Conservation (phyloP, 371 early-diverging fungal genomes). For the Capniomyces stellatus region DNA sequence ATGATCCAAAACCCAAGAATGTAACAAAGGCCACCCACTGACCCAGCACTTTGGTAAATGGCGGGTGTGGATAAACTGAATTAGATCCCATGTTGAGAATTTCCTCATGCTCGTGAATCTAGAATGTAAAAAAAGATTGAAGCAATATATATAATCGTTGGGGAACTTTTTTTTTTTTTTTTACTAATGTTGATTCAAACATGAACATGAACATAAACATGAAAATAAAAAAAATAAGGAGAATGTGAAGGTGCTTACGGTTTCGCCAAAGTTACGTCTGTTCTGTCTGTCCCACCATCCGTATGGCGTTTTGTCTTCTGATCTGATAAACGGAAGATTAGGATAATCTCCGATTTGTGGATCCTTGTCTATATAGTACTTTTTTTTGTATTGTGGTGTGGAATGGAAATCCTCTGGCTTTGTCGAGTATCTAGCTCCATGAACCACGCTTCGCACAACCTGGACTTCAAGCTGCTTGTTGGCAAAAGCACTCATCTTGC, state of each 20-base stretch:
- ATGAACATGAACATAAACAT: background rate
- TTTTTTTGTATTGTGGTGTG: slow-evolving; percentile 12
- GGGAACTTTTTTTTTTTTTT: background rate
- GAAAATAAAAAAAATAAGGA: too few species aligned
- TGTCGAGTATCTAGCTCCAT: too few species aligned
- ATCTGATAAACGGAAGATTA: slow-evolving; percentile 17
- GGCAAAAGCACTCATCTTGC: too few species aligned
- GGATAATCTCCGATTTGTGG: slow-evolving; percentile 27
- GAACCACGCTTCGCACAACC: too few species aligned
- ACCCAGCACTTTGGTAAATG: slow-evolving; percentile 14
- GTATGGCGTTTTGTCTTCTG: slow-evolving; percentile 18
- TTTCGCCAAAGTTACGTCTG: slow-evolving; percentile 25
- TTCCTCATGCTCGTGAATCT: slow-evolving; percentile 22
- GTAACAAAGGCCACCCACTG: slow-evolving; percentile 19
- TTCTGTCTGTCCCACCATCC: slow-evolving; percentile 28
- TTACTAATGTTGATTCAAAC: background rate
- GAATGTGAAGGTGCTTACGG: slow-evolving; percentile 2
- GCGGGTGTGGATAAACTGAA: slow-evolving; percentile 17
- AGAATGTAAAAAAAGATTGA: background rate
- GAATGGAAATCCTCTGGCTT: too few species aligned
- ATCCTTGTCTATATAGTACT: slow-evolving; percentile 20
- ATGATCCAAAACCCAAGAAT: slow-evolving; percentile 15
- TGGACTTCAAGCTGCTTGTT: too few species aligned
- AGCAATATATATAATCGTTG: background rate
- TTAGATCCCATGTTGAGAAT: slow-evolving; percentile 22